Evolutionary conservation across 2,329 filamentous ascomycete genomes (phyloP).

Genomic region (Epichloe sibirici): DNA sequence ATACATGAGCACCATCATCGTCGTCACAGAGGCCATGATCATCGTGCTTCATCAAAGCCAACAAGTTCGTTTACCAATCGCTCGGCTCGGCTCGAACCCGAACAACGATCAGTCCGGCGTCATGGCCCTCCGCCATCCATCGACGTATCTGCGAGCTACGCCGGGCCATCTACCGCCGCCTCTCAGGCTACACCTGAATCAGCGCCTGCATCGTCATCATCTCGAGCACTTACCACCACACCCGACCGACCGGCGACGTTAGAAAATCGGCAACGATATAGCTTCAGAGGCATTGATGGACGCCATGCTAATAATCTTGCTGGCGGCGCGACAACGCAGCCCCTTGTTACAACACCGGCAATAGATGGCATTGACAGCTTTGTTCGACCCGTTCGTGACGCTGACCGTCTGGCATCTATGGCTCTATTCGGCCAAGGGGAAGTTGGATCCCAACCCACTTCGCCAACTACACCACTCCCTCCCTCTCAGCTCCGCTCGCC

Average conservation of each 20-base stretch:
- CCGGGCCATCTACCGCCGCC: slow-evolving; percentile 24
- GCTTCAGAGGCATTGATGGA: slow-evolving; percentile 38
- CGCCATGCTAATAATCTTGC: slow-evolving; percentile 37
- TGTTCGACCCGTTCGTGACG: slow-evolving; percentile 68
- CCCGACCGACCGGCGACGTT: slow-evolving; percentile 11
- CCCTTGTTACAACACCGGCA: slow-evolving; percentile 53
- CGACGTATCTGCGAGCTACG: slow-evolving; percentile 35
- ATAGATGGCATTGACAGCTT: slow-evolving; percentile 63
- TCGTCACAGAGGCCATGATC: slow-evolving; percentile 35
- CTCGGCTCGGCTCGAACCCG: slow-evolving; percentile 39
- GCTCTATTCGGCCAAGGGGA: slow-evolving; percentile 55
- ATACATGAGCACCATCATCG: slow-evolving; percentile 39
- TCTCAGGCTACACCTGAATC: slow-evolving; percentile 14
- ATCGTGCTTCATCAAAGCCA: slow-evolving; percentile 33
- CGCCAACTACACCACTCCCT: slow-evolving; percentile 72
- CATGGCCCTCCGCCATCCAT: slow-evolving; percentile 69
- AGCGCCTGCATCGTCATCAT: slow-evolving; percentile 10
- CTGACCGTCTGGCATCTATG: slow-evolving; percentile 76
- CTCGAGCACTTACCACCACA: slow-evolving; percentile 6
- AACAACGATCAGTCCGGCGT: slow-evolving; percentile 54
- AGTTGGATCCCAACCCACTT: slow-evolving; percentile 78
- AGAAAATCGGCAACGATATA: slow-evolving; percentile 34
- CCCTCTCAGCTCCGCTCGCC: slow-evolving; percentile 47
- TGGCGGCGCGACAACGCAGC: slow-evolving; percentile 40
- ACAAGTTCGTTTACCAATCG: slow-evolving; percentile 42